phyloP scores from a whole-genome alignment of 148 eudicot genomes.

The Oxyria digyna region DNA sequence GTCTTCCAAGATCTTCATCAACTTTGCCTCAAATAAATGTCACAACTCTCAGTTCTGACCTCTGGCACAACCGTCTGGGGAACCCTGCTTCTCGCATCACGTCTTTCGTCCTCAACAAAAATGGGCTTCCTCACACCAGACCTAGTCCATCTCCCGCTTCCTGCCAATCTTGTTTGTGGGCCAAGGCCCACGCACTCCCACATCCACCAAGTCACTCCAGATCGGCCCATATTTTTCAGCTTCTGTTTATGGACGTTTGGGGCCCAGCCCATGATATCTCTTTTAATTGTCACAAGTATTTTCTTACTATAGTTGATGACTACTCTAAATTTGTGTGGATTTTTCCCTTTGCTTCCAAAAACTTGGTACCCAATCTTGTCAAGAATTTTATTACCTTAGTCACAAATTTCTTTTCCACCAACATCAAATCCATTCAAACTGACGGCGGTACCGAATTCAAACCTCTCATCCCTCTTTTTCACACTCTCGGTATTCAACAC shows the following conservation, averaged over 20 bases:
- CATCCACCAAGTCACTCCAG: neutral
- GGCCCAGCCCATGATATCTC: neutral
- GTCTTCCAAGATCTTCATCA: too few relatives aligned
- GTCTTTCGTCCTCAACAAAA: accelerated
- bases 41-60: too few relatives aligned
- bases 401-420: neutral
- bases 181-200: neutral
- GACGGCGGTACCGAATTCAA: neutral
- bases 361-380: neutral
- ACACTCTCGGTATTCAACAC: neutral
- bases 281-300: too few relatives aligned
- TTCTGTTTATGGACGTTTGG: constrained; percentile 3
- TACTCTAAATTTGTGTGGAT: neutral
- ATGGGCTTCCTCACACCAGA: too few relatives aligned
- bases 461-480: neutral
- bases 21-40: too few relatives aligned
- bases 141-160: too few relatives aligned
- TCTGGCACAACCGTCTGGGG: neutral
- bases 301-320: neutral
- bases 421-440: neutral
- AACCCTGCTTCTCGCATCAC: neutral
- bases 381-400: neutral
- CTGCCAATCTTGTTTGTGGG: neutral
- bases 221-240: neutral
- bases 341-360: neutral